A percentile compares a stretch with the other conserved stretches of the same genome.
phyloP scores from a whole-genome alignment of 352 stramenopile species.

The Phytopythium cucurbitacearum region DNA sequence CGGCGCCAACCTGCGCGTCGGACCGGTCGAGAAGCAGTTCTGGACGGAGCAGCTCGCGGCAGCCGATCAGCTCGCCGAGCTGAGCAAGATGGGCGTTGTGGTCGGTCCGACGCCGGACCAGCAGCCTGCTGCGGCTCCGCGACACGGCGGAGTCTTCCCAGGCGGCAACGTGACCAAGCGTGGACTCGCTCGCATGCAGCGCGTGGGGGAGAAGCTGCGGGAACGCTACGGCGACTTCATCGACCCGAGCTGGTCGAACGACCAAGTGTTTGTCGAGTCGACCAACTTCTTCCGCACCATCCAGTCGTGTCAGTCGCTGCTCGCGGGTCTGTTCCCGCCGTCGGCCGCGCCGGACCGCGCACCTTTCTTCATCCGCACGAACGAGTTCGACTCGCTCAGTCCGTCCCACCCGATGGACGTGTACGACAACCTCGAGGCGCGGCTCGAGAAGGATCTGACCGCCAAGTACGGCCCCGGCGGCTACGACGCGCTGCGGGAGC shows the following conservation, averaged over 20 bases:
- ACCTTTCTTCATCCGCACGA: conserved; percentile 10
- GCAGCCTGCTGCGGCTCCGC: conserved; percentile 1
- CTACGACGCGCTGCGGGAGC: conserved; percentile 9
- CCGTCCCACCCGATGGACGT: conserved; percentile 11
- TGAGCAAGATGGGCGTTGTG: conserved; percentile 10
- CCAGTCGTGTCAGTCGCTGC: conserved; percentile 10
- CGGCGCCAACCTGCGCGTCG: conserved; percentile 14
- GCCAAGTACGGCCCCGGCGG: conserved; percentile 4
- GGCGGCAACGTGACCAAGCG: conserved; percentile 19
- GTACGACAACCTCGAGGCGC: conserved; percentile 10
- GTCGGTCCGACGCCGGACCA: conserved; percentile 8
- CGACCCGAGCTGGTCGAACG: neutral
- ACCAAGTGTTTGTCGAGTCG: conserved; percentile 19
- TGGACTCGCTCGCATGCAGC: conserved; percentile 12
- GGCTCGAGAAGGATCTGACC: conserved; percentile 8
- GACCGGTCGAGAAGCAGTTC: conserved; percentile 16
- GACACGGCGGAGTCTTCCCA: conserved; percentile 12
- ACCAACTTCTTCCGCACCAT: conserved; percentile 23
- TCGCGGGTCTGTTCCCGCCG: conserved; percentile 7
- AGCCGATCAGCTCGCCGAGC: conserved; percentile 12
- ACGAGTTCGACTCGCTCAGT: conserved; percentile 5
- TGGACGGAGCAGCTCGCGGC: conserved; percentile 14
- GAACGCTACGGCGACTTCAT: conserved; percentile 13
- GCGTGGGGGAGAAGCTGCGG: conserved; percentile 8
- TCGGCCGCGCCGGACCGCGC: neutral